A percentile compares a stretch with the other conserved stretches of the same genome.
Evolutionary conservation across 2,329 filamentous ascomycete species (phyloP).

Genomic region (Cladosporium sp.): DNA sequence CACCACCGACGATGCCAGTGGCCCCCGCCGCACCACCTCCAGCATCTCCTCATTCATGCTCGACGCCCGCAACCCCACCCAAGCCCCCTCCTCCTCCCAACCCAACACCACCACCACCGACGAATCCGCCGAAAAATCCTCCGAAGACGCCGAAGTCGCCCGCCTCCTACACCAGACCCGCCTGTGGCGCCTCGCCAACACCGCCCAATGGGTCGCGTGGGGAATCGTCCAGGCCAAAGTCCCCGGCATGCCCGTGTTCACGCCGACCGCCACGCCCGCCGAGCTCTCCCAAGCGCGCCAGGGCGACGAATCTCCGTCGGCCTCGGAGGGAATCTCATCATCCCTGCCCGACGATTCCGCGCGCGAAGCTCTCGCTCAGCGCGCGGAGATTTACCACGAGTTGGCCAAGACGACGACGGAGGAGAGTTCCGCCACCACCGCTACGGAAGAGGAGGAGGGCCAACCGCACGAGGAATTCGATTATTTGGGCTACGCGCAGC

Average conservation of each 20-base stretch:
- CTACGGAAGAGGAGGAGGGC: conserved; percentile 47
- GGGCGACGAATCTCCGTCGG: conserved; percentile 20
- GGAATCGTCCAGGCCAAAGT: conserved; percentile 93
- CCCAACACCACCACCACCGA: conserved; percentile 17
- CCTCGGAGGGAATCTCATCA: too few species aligned
- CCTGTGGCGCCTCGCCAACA: conserved; percentile 84
- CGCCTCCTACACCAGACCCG: conserved; percentile 72
- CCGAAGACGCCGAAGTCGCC: conserved; percentile 62
- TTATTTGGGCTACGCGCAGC: conserved; percentile 86
- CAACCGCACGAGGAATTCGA: conserved; percentile 73
- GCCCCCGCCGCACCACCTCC: conserved; percentile 32
- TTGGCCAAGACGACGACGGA: conserved; percentile 10
- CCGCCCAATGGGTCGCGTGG: conserved; percentile 91
- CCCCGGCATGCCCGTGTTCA: conserved; percentile 60
- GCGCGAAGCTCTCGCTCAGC: conserved; percentile 26
- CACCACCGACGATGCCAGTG: conserved; percentile 12
- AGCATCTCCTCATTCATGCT: conserved; percentile 68
- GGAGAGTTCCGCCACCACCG: conserved; percentile 18
- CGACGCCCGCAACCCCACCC: conserved; percentile 56
- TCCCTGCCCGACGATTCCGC: conserved; percentile 14
- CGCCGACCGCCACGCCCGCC: conserved; percentile 24
- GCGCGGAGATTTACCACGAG: conserved; percentile 24
- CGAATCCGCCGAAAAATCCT: conserved; percentile 49
- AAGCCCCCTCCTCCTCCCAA: conserved; percentile 33
- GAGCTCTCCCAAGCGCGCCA: conserved; percentile 15